These are phyloP conservation scores for Kodamaea sp. DNA, from an alignment of 1,139 yeast genomes.

Conservation along the genomic window DNA sequence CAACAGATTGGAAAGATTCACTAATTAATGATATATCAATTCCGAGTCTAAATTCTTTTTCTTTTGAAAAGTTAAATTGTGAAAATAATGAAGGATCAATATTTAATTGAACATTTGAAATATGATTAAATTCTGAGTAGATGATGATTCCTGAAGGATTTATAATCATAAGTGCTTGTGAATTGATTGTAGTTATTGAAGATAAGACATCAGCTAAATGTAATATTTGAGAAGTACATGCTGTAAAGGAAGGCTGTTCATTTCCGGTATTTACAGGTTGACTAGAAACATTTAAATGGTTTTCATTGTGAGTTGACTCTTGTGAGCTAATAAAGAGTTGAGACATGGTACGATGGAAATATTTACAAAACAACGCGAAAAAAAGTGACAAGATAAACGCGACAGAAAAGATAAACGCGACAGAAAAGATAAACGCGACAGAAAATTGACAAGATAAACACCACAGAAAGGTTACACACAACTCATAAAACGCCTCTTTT, in stretches of 20 bases:
- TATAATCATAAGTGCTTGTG: conserved; percentile 37
- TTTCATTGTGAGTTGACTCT: conserved; percentile 1
- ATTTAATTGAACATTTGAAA: conserved; percentile 32
- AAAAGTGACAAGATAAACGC: too few relatives aligned
- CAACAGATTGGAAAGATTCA: conserved; percentile 34
- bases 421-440: too few relatives aligned
- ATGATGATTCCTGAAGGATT: conserved; percentile 31
- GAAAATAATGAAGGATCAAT: conserved; percentile 38
- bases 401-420: too few relatives aligned
- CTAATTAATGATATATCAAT: conserved; percentile 35
- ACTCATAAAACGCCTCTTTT: too few relatives aligned
- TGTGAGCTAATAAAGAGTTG: conserved; percentile 9
- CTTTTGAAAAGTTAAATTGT: conserved; percentile 22
- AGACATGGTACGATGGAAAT: too few relatives aligned
- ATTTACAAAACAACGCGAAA: background rate
- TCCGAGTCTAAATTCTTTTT: conserved; percentile 32
- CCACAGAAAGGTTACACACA: too few relatives aligned
- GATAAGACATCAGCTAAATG: conserved; percentile 40
- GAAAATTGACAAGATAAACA: too few relatives aligned
- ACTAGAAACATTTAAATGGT: too few relatives aligned
- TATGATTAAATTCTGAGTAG: conserved; percentile 38
- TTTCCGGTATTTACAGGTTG: too few relatives aligned
- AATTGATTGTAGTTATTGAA: conserved; percentile 30
- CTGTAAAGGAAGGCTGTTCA: conserved; percentile 22
- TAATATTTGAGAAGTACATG: conserved; percentile 36